These are phyloP conservation scores for Casaregolazyma suthepensis DNA, from an alignment of 1,139 yeast species.

Conservation along the genomic window DNA sequence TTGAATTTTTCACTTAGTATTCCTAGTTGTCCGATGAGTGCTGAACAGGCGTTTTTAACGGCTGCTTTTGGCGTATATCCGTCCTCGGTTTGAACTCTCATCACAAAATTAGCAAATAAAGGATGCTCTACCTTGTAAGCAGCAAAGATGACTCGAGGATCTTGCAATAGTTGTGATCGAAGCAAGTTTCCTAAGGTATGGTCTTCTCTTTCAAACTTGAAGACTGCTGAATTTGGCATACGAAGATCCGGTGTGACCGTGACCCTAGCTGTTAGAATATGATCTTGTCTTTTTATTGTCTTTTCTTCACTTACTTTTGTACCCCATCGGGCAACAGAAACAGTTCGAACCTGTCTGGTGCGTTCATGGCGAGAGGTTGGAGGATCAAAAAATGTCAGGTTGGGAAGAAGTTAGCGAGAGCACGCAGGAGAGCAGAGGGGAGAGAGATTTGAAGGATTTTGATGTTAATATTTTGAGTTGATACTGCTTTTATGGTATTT, in stretches of 20 bases:
- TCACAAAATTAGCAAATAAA: conserved; percentile 84
- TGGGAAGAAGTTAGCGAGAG: neutral
- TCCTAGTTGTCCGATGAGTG: conserved; percentile 73
- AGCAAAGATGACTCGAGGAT: conserved; percentile 83
- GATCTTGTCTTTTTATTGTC: neutral
- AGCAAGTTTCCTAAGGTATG: conserved; percentile 91
- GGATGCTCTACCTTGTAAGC: conserved; percentile 99
- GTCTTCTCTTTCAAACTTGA: conserved; percentile 93
- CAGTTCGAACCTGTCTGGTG: conserved; percentile 97
- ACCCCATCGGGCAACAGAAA: conserved; percentile 97
- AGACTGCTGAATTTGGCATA: conserved; percentile 89
- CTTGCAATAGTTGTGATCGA: conserved; percentile 79
- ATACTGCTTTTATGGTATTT: too few species aligned
- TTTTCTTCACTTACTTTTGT: conserved; percentile 37
- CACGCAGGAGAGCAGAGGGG: neutral
- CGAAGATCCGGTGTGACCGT: conserved; percentile 89
- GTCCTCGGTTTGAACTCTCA: conserved; percentile 93
- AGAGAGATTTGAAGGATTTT: too few species aligned
- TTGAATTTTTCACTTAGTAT: conserved; percentile 69
- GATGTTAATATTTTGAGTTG: neutral
- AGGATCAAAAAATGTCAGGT: neutral
- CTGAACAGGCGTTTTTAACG: conserved; percentile 78
- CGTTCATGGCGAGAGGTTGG: conserved; percentile 56
- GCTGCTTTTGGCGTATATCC: conserved; percentile 91
- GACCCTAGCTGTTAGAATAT: conserved; percentile 37